Evolutionary conservation across 139 green algal species (phyloP), one percentile per base, ranked within the genome.

Genomic region (Zygnema cylindricum): DNA sequence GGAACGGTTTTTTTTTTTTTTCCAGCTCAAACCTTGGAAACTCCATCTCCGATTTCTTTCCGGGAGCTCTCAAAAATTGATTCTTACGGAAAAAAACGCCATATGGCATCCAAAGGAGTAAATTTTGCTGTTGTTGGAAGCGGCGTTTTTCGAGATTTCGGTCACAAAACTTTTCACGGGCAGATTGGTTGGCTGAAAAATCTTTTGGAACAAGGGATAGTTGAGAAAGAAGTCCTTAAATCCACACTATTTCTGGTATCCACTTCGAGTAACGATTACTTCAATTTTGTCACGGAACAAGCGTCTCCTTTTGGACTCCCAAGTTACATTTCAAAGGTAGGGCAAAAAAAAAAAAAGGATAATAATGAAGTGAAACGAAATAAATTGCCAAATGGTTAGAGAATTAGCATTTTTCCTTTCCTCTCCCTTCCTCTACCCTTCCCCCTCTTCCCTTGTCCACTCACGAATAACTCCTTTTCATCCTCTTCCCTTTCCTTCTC

Each of bases 261-360:
- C 36, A 79, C 71, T 11, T 79, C 36, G 36, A 16, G 38, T 16
- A 79, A 79, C 71, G 71, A 79, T 43, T 79, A 79, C 71, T 79
- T 43, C 71, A 54, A 79, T 16, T 79, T 54, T 43, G 36, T 79
- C 11, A 7, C 7, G 71, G 7, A 41, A 16, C 3, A 43, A 41
- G 21, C 7, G 3, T 16, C 71, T 23, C 36, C 21, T 3, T 43
- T 79, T 43, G 71, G 38, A 41, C 36, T 79, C 36, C 71, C 71
- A 40, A 43, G 38, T 41, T 79, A 79, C 71, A 79, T 79, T 16
- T 63, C 7, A 7, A 63, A 63, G 49, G 49, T 63, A 63, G 16
- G 49, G n/a, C n/a, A n/a, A n/a, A n/a, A n/a, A n/a, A n/a, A n/a
- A n/a, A n/a, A n/a, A n/a, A n/a, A n/a, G n/a, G n/a, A n/a, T n/a